These are phyloP conservation scores for Acanthamoeba rhysodes DNA, from an alignment of 208 protist species.

Conservation along the genomic window DNA sequence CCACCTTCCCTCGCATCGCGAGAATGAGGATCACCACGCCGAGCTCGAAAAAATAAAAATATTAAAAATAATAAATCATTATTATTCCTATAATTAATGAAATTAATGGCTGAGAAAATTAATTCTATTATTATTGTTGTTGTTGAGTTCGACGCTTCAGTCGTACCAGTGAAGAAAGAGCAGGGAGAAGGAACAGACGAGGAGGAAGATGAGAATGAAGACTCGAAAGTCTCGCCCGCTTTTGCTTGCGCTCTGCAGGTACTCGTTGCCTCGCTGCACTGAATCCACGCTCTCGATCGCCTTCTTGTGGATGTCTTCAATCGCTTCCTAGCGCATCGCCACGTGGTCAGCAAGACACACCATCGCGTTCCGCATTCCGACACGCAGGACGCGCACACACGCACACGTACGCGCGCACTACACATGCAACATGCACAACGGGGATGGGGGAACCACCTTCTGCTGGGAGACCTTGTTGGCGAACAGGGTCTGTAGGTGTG, in stretches of 20 bases:
- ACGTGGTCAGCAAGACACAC: too few species aligned
- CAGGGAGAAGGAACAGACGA: slow-evolving; percentile 57
- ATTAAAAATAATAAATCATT: too few species aligned
- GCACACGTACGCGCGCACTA: not conserved
- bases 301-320: slow-evolving; percentile 60
- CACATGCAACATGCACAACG: not conserved
- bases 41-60: too few species aligned
- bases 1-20: too few species aligned
- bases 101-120: too few species aligned
- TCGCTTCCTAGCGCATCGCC: slow-evolving; percentile 28
- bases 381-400: not conserved
- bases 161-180: slow-evolving; percentile 70
- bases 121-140: too few species aligned
- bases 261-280: slow-evolving; percentile 20
- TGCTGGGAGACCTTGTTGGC: slow-evolving; percentile 13
- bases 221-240: slow-evolving; percentile 48
- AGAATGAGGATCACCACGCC: too few species aligned
- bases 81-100: too few species aligned
- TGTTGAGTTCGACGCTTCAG: too few species aligned
- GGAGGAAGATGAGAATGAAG: slow-evolving; percentile 48
- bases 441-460: not conserved
- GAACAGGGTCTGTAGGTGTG: slow-evolving; percentile 22
- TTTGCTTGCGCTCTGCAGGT: slow-evolving; percentile 38
- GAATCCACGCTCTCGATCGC: slow-evolving; percentile 45
- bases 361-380: too few species aligned